phyloP scores from a whole-genome alignment of 257 asterid genomes.

The Lantana camara region DNA sequence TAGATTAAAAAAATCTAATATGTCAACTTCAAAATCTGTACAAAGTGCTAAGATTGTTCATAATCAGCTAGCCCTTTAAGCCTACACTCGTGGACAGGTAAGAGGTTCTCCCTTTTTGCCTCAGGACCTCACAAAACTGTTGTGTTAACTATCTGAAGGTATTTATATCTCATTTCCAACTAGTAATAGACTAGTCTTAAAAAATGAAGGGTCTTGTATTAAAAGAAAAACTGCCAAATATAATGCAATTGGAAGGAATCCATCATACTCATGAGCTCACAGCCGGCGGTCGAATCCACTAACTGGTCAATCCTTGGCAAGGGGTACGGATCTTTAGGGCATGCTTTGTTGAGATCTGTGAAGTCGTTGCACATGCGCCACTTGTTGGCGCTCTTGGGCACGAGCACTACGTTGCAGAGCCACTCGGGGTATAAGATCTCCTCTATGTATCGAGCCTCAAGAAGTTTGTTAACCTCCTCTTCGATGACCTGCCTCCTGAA shows the following conservation, averaged over 20 bases:
- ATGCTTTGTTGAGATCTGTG: no score
- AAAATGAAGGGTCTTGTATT: conserved; percentile 31
- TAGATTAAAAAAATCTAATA: not conserved
- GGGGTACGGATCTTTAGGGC: no score
- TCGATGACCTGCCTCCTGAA: no score
- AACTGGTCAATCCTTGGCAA: no score
- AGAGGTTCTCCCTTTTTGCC: conserved; percentile 7
- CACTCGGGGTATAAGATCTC: no score
- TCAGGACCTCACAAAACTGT: conserved; percentile 3
- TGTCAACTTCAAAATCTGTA: conserved; percentile 10
- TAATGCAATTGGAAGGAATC: conserved; percentile 27
- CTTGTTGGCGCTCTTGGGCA: no score
- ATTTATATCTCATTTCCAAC: conserved; percentile 8
- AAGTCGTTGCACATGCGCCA: no score
- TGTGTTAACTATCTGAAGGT: conserved; percentile 5
- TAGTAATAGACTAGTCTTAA: conserved; percentile 23
- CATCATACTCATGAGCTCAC: no score
- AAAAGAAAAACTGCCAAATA: conserved; percentile 31
- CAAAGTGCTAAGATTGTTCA: conserved; percentile 8
- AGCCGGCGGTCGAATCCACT: no score
- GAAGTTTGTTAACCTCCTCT: no score
- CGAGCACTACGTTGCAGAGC: no score
- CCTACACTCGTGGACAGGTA: not conserved
- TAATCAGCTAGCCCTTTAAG: not conserved
- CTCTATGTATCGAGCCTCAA: no score